Evolutionary conservation across 805 yeast genomes (phyloP).

Genomic region (Wickerhamiella allomyrinae): DNA sequence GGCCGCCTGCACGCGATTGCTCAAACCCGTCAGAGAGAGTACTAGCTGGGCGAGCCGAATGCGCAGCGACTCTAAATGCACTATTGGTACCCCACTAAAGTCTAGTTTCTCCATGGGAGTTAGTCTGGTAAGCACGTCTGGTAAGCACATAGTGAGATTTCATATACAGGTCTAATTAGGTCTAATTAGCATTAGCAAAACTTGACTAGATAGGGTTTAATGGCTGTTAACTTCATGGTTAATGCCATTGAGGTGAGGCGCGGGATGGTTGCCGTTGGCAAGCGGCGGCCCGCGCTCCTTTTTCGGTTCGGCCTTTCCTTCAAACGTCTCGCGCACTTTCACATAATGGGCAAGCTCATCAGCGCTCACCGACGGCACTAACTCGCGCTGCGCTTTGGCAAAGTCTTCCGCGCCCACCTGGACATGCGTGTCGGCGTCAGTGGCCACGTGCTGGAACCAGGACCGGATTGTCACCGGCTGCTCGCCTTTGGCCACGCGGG

Average conservation of each 20-base stretch:
- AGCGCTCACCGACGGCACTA: conserved; percentile 74
- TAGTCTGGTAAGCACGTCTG: background rate
- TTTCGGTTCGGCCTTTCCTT: background rate
- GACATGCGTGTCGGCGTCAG: conserved; percentile 50
- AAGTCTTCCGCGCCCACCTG: conserved; percentile 61
- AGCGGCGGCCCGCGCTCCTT: background rate
- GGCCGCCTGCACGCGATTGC: conserved; percentile 36
- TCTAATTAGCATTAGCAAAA: too few relatives aligned
- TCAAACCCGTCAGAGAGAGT: conserved; percentile 44
- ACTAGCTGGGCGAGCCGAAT: conserved; percentile 28
- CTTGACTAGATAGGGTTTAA: background rate
- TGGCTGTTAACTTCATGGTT: background rate
- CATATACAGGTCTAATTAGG: too few relatives aligned
- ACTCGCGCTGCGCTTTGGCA: conserved; percentile 51
- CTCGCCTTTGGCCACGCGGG: conserved; percentile 20
- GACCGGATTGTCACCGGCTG: conserved; percentile 49
- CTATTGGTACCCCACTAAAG: conserved; percentile 15
- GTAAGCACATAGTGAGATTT: too few relatives aligned
- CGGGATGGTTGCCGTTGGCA: background rate
- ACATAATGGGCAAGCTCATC: conserved; percentile 78
- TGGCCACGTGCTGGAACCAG: conserved; percentile 82
- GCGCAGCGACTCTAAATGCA: conserved; percentile 15
- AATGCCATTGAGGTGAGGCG: too few relatives aligned
- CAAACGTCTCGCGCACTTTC: conserved; percentile 46
- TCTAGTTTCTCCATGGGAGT: conserved; percentile 5